Conservation (phyloP, 1,284 basidiomycete species). For the Pterulicium gracile region DNA sequence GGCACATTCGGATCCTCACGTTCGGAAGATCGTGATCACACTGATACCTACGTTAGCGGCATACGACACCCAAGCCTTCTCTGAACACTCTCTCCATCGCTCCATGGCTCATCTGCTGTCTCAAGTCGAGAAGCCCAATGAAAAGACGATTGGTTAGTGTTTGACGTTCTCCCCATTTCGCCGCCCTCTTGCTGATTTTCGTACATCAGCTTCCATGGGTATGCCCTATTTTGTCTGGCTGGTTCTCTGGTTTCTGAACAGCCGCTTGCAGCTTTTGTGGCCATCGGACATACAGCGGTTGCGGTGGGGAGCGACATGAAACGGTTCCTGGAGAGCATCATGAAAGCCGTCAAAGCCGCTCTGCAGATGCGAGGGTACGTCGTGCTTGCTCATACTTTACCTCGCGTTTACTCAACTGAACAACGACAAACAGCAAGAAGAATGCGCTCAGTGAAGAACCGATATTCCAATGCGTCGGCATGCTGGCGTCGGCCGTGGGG, state of each 20-base stretch:
- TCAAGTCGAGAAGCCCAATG: slow-evolving; percentile 83
- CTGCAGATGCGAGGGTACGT: slow-evolving; percentile 76
- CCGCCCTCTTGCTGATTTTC: slow-evolving; percentile 9
- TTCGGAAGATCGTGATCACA: slow-evolving; percentile 89
- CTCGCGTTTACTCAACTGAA: slow-evolving; percentile 2
- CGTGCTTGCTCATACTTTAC: background rate
- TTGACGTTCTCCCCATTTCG: background rate
- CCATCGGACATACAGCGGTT: slow-evolving; percentile 91
- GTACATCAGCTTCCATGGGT: slow-evolving; percentile 4
- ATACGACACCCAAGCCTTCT: slow-evolving; percentile 88
- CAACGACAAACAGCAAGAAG: slow-evolving; percentile 41
- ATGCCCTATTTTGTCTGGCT: background rate
- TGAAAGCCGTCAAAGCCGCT: slow-evolving; percentile 84
- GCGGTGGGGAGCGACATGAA: slow-evolving; percentile 94
- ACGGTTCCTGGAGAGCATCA: slow-evolving; percentile 88
- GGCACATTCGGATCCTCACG: slow-evolving; percentile 77
- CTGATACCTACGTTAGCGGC: slow-evolving; percentile 91
- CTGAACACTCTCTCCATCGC: slow-evolving; percentile 81
- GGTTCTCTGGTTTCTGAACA: background rate
- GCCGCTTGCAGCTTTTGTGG: slow-evolving; percentile 82
- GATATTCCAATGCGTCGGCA: slow-evolving; percentile 96
- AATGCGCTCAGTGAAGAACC: slow-evolving; percentile 90
- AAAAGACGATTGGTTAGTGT: slow-evolving; percentile 75
- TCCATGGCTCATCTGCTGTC: slow-evolving; percentile 86
- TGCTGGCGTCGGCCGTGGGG: slow-evolving; percentile 92